Evolutionary conservation across 2,329 filamentous ascomycete species (phyloP), one percentile per base, ranked within the genome.

Genomic region (Cercospora nicotianae): DNA sequence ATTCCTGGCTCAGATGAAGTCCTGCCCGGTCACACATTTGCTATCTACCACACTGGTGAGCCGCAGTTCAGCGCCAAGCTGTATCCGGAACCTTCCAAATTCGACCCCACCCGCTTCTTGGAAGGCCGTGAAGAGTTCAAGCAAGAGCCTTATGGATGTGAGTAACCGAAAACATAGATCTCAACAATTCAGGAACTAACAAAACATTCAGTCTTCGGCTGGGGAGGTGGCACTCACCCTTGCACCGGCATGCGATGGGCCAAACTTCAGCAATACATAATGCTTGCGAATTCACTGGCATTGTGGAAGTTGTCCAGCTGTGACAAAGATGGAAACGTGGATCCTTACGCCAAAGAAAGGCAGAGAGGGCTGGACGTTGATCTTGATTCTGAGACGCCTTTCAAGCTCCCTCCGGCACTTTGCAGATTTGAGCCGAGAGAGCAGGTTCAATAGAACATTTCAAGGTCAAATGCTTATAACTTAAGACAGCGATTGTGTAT

Each of bases 231-330:
- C 1, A 69, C 77, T 51, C 79, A 81, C 75, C 81, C 81, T 33
- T 84, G 82, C 72, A 64, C 74, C 3, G 72, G 73, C 12, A 72
- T 72, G 70, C 69, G 77, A 67, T 85, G 86, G 73, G 84, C 84
- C 0, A 85, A 85, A 69, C 75, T 86, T 2, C 83, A 86, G 72
- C 79, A 82, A 62, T 80, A 79, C 62, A 77, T 85, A 66, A 81
- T 84, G 30, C 79, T 78, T 0, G 83, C 82, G 2, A 79, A 68
- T 57, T 66, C 68, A 42, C 60, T 70, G 13, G 65, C 67, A 6
- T 26, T 64, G 31, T 64, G 48, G 13, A 58, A 64, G 53, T 64
- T 53, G 63, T 58, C 63, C 18, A 57, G 63, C 63, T 64, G 63
- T 42, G 51, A 64, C 63, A 30, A 64, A 51, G 53, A 64, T 9